Base-by-base conservation (phyloP, 805 yeast species). In the Aciculoconidium aculeatum region DNA sequence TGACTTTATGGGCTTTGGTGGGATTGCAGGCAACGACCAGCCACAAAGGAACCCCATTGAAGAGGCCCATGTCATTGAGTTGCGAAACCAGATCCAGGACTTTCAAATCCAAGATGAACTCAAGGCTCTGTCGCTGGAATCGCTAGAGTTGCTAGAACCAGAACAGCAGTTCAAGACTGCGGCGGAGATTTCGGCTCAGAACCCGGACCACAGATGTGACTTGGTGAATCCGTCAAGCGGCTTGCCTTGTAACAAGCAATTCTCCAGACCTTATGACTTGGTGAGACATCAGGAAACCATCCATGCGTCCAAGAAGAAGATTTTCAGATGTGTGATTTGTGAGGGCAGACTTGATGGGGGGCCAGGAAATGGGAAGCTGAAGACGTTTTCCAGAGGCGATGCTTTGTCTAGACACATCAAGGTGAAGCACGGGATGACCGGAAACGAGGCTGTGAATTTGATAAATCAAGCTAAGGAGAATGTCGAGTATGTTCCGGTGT, bases 351-450 rank as follows among this genome's bases (percentile, higher is more conserved):
- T 53, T 15, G 50, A 70, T 29, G 67, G 69, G 13, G 74, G 74
- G 30, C 48, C 57, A 21, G 72, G 75, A 15, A 73, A 72, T 44
- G 76, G 75, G 31, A 56, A 61, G 40, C 59, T 45, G 40, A 64
- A 64, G 46, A 64, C 70, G n/a, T 64, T 64, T 32, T 60, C 67
- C 5, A 45, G 70, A 40, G 67, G 66, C 24, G 70, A 64, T 50
- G 70, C 70, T 1, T 56, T 64, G 37, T 61, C 68, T 1, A 52
- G 70, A 31, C 70, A 64, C 41, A 62, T 64, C 38, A 77, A 94
- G 46, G 90, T 87, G 25, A 87, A 92, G 62, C 97, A 88, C 61
- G 81, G 82, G 6, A 57, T 79, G 31, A 68, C 65, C 22, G 81
- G 81, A 21, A 59, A 65, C 36, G 80, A 77, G 38, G 85, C 84